A percentile compares a stretch with the other conserved stretches of the same genome.
Conservation (phyloP, 225 moss, liverwort and hornwort genomes). For the Lunularia cruciata region DNA sequence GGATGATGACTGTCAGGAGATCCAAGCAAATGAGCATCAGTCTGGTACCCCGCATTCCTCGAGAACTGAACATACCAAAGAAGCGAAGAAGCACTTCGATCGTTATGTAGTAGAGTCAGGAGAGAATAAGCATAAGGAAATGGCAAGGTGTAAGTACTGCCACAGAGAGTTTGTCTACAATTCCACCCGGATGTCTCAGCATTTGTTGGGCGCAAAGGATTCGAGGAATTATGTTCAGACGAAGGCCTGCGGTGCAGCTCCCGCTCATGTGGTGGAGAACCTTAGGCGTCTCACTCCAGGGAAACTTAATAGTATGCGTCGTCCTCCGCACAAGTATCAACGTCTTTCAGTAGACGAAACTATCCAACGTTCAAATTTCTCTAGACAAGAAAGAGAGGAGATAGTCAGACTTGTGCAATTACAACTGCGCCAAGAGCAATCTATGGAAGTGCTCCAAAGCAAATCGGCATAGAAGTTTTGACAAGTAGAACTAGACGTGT, state of each 20-base stretch:
- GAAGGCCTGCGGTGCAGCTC: constrained; percentile 22
- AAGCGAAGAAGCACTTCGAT: constrained; percentile 28
- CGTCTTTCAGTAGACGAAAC: constrained; percentile 13
- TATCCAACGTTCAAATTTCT: constrained; percentile 5
- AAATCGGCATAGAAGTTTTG: constrained; percentile 6
- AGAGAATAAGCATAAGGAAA: constrained; percentile 23
- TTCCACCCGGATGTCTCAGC: constrained; percentile 26
- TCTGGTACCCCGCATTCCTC: constrained; percentile 22
- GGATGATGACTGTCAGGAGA: constrained; percentile 27
- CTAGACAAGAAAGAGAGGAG: constrained; percentile 25
- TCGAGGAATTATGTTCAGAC: constrained; percentile 23
- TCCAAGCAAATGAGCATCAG: constrained; percentile 15
- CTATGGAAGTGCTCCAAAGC: constrained; percentile 12
- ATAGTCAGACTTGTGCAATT: constrained; percentile 19
- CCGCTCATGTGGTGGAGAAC: constrained; percentile 21
- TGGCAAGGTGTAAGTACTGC: constrained; percentile 28
- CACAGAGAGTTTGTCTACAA: constrained; percentile 25
- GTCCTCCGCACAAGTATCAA: constrained; percentile 22
- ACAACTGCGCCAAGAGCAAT: constrained; percentile 25
- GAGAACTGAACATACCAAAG: constrained; percentile 27
- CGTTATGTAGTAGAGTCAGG: constrained; percentile 19
- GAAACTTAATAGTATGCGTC: constrained; percentile 19
- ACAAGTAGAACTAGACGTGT: not conserved
- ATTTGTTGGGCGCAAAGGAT: constrained; percentile 22
- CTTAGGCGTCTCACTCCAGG: constrained; percentile 26